Evolutionary conservation across 208 protist genomes (phyloP), one percentile per base, ranked within the genome.

Genomic region (Phytomonas serpens): DNA sequence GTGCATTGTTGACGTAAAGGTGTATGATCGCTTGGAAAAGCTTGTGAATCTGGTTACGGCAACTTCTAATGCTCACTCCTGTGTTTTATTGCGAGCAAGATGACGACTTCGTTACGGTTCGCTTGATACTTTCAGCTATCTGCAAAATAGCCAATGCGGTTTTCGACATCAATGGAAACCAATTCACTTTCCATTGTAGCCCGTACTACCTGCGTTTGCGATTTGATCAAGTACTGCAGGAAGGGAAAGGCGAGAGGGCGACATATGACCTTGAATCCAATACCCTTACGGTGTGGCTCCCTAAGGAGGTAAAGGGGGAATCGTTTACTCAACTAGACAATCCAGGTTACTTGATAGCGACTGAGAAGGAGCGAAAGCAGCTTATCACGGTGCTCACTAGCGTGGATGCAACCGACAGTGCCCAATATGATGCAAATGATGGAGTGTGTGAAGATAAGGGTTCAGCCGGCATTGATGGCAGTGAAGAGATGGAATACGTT

Each of bases 191-290:
- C 69, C 83, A 93, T 77, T 93, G 88, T 67, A 76, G 77, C 7
- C 94, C 94, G 9, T 98, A 97, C 74, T 97, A 97, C 63, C 79
- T 98, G 19, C 80, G 91, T 23, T 82, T 98, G 23, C 85, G 75
- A 57, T 98, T 98, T 75, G 78, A 89, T 66, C 84, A 97, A 67
- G 61, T 47, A 61, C 80, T 95, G 72, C 42, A 75, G 36, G 94
- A 96, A 69, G 87, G 83, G n/a, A 83, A 72, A 33, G 83, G 86
- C 3, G 87, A 92, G 79, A 71, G 80, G 4, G 89, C 89, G 6
- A 86, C 87, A 27, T 98, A 92, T 72, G 84, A 95, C 68, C 40
- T 95, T 29, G 91, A 93, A 64, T 80, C 67, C 16, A 86, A 89
- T 64, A 71, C 78, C 6, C 69, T 97, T 23, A 89, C 77, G 3